Base-by-base conservation (phyloP, 495 filamentous ascomycete genomes). In the Aspergillus nidulans region DNA sequence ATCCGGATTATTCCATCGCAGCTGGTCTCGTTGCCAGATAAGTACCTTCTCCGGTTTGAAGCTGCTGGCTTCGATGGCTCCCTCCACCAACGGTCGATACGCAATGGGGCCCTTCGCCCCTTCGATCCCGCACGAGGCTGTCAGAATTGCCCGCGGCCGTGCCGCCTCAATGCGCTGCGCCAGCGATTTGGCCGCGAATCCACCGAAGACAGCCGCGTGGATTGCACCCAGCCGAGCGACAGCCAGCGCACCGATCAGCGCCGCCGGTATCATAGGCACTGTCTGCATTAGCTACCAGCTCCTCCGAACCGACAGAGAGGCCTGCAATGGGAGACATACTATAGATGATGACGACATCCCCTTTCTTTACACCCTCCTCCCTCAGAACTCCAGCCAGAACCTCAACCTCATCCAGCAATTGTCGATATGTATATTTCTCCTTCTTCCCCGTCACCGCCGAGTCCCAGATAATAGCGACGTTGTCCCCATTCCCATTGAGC, bases 221-320 rank as follows among this genome's bases (percentile, higher is more conserved):
- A 96, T 85, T 6, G 92, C 92, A 20, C 92, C 92, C 0, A 97
- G 75, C 0, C 91, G 86, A 39, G 80, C 80, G 57, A 89, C 82
- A 23, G 92, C 90, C 3, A 96, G 83, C 20, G 91, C 88, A 19
- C 88, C 91, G 46, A 95, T 86, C 16, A 95, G 65, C 7, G 92
- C 87, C 4, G 89, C 87, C 1, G 92, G 92, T 32, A 97, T 91
- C 92, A 97, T 96, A 51, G 92, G 92, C 92, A 96, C 89, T 92
- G 55, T 10, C 30, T 34, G 30, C 30, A 12, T 34, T 12, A 34
- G 9, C 30, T 12, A 34, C 30, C 30, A 34, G 10, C 30, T 2
- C 30, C 30, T 34, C 4, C 6, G 8, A 16, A 7, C 3, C 25
- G 6, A 13, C 2, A 5, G 26, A 32, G 23, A 19, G 12, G 23